Evolutionary conservation across 768 basidiomycete species (phyloP).

Genomic region (Floccularia luteovirens): DNA sequence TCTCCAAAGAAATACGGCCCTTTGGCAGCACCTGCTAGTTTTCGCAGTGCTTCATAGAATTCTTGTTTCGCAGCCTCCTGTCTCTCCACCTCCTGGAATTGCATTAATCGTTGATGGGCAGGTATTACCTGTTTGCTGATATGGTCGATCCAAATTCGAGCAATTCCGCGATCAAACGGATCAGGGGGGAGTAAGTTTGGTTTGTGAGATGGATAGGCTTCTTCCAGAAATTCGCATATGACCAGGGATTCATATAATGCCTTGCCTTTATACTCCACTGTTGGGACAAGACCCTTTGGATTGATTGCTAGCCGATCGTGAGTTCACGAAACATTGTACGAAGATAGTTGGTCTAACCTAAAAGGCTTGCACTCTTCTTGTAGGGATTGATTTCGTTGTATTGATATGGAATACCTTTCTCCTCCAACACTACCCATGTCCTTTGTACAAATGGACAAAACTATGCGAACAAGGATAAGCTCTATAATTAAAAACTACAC

Average conservation of each 20-base stretch:
- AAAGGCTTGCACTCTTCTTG: slow-evolving; percentile 54
- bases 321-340: slow-evolving; percentile 1
- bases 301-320: slow-evolving; percentile 37
- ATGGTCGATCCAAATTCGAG: slow-evolving; percentile 4
- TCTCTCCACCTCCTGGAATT: slow-evolving; percentile 26
- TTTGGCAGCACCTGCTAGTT: slow-evolving; percentile 24
- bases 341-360: slow-evolving; percentile 32
- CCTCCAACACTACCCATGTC: slow-evolving; percentile 61
- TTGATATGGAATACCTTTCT: slow-evolving; percentile 58
- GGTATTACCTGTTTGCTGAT: slow-evolving; percentile 2
- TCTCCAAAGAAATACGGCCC: slow-evolving; percentile 46
- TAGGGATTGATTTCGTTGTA: slow-evolving; percentile 66
- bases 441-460: slow-evolving; percentile 59
- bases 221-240: slow-evolving; percentile 5
- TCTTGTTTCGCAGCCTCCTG: slow-evolving; percentile 26
- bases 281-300: slow-evolving; percentile 39
- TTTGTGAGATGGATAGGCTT: slow-evolving; percentile 3
- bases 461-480: slow-evolving; percentile 14
- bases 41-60: slow-evolving; percentile 25
- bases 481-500: background rate
- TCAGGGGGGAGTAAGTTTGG: slow-evolving; percentile 1
- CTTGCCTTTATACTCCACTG: slow-evolving; percentile 3
- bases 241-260: slow-evolving; percentile 4
- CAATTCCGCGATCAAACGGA: slow-evolving; percentile 1
- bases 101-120: slow-evolving; percentile 4